A percentile compares a stretch with the other conserved stretches of the same genome.
Evolutionary conservation across 129 eudicot genomes (phyloP).

Genomic region (Helianthus tuberosus): DNA sequence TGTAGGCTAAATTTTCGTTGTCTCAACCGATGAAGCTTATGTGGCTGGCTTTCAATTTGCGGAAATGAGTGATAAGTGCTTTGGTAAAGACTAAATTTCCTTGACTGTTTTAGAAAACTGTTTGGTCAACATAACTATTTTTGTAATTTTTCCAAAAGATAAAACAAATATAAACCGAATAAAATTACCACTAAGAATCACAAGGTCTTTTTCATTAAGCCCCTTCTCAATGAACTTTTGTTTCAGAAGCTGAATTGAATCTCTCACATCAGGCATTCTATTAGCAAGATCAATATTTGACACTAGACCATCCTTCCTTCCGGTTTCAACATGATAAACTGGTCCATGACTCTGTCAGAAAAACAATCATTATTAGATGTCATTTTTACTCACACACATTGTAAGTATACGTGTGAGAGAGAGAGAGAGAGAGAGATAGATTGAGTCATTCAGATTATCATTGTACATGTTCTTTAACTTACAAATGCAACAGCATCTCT

Average conservation of each 20-base stretch:
- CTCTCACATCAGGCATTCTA: slow-evolving; percentile 64
- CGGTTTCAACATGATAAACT: slow-evolving; percentile 61
- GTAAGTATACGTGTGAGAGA: neutral
- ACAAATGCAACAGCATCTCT: slow-evolving; percentile 71
- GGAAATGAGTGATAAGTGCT: too few species aligned
- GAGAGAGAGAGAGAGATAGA: neutral
- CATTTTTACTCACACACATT: slow-evolving; percentile 6
- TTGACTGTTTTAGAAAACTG: too few species aligned
- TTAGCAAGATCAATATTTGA: slow-evolving; percentile 44
- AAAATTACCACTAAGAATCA: slow-evolving; percentile 66
- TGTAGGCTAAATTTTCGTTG: too few species aligned
- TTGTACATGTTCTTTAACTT: neutral
- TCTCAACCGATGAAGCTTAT: too few species aligned
- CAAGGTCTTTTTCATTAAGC: slow-evolving; percentile 67
- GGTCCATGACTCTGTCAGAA: slow-evolving; percentile 50
- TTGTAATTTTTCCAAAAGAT: too few species aligned
- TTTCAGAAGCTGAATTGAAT: slow-evolving; percentile 55
- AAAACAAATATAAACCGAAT: neutral
- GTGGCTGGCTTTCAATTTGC: too few species aligned
- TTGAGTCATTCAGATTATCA: neutral
- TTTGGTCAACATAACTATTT: too few species aligned
- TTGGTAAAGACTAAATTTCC: too few species aligned
- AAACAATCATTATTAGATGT: neutral
- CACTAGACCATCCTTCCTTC: slow-evolving; percentile 71
- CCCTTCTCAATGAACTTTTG: slow-evolving; percentile 58